These are phyloP conservation scores for Samsoniella hepiali DNA, from an alignment of 2,329 filamentous ascomycete genomes.

Conservation along the genomic window DNA sequence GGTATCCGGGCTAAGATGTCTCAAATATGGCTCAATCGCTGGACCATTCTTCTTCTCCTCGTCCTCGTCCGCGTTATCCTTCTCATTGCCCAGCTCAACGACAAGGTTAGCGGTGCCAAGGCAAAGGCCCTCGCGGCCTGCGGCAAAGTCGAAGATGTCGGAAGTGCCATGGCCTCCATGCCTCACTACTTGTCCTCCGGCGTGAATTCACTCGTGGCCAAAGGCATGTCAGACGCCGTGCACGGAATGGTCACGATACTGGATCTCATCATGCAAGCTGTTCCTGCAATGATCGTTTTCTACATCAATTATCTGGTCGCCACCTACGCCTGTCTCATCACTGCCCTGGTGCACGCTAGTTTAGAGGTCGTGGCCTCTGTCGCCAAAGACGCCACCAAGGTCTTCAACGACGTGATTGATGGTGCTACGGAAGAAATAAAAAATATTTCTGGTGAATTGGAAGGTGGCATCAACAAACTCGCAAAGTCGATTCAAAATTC, in stretches of 20 bases:
- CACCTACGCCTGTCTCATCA: slow-evolving; percentile 87
- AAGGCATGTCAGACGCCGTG: slow-evolving; percentile 76
- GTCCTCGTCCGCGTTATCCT: slow-evolving; percentile 80
- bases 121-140: slow-evolving; percentile 83
- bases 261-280: slow-evolving; percentile 72
- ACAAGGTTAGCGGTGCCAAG: slow-evolving; percentile 73
- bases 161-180: slow-evolving; percentile 96
- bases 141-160: slow-evolving; percentile 86
- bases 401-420: slow-evolving; percentile 49
- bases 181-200: slow-evolving; percentile 89
- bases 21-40: slow-evolving; percentile 96
- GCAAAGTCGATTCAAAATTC: slow-evolving; percentile 39
- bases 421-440: slow-evolving; percentile 59
- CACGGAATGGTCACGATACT: slow-evolving; percentile 77
- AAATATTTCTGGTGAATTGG: slow-evolving; percentile 49
- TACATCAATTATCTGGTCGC: slow-evolving; percentile 87
- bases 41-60: slow-evolving; percentile 86
- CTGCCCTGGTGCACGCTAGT: slow-evolving; percentile 75
- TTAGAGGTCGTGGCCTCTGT: slow-evolving; percentile 62
- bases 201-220: slow-evolving; percentile 80
- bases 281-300: slow-evolving; percentile 87
- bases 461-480: slow-evolving; percentile 50
- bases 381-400: slow-evolving; percentile 50
- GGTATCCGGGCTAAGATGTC: slow-evolving; percentile 85
- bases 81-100: slow-evolving; percentile 67